Conservation (phyloP, 148 eudicot species). For the Amaranthus cruentus region DNA sequence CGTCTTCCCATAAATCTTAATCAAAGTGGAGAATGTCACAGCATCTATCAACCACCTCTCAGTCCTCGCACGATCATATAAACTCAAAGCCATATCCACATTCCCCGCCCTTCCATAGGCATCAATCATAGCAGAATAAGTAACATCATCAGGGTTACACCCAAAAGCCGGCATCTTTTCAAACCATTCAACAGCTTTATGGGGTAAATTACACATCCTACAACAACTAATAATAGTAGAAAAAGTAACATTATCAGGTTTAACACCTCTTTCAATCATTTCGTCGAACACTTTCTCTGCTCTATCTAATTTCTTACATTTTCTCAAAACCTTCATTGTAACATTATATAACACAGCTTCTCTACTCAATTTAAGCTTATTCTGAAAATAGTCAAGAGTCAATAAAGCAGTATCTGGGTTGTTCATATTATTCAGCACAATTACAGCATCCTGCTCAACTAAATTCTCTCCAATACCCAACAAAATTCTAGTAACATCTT, state of each 20-base stretch:
- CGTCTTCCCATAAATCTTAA: conserved; percentile 55
- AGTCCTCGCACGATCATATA: conserved; percentile 75
- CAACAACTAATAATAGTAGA: conserved; percentile 81
- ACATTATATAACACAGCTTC: conserved; percentile 68
- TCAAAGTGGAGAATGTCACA: conserved; percentile 62
- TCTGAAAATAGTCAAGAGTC: conserved; percentile 40
- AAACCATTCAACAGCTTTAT: conserved; percentile 76
- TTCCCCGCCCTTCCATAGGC: conserved; percentile 66
- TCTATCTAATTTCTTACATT: conserved; percentile 47
- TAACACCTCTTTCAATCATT: conserved; percentile 55
- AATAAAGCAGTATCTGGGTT: conserved; percentile 45
- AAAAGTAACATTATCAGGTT: conserved; percentile 77
- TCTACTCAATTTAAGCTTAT: conserved; percentile 24
- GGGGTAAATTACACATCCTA: conserved; percentile 49
- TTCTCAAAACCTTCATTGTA: conserved; percentile 68
- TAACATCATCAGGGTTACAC: conserved; percentile 62
- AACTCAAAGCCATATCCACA: conserved; percentile 54
- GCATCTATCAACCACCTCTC: conserved; percentile 71
- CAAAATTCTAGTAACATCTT: conserved; percentile 39
- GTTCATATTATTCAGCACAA: conserved; percentile 54
- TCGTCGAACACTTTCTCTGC: conserved; percentile 69
- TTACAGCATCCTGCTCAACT: conserved; percentile 67
- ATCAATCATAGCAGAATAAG: conserved; percentile 80
- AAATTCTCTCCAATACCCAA: conserved; percentile 31
- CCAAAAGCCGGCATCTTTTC: conserved; percentile 66